These are phyloP conservation scores for Closterium sp. DNA, from an alignment of 139 green algal species.

Conservation along the genomic window DNA sequence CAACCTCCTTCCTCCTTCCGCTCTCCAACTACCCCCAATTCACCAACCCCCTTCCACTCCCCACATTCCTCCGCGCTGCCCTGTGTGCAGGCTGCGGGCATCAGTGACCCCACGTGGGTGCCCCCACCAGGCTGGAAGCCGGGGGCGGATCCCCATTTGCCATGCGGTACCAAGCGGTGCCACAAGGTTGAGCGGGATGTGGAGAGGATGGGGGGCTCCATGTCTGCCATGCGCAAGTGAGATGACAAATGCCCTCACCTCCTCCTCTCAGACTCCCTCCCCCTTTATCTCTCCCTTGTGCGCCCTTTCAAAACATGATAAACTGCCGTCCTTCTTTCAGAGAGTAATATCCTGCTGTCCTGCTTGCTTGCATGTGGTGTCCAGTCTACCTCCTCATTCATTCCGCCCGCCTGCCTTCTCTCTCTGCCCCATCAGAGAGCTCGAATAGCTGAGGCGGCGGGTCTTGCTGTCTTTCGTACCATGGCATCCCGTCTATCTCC, in stretches of 20 bases:
- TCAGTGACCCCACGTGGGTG: slow-evolving; percentile 31
- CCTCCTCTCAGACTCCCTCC: too few relatives aligned
- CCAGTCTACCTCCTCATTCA: not conserved
- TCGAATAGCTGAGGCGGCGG: not conserved
- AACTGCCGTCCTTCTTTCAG: too few relatives aligned
- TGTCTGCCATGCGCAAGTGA: not conserved
- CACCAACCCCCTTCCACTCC: too few relatives aligned
- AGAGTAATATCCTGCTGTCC: too few relatives aligned
- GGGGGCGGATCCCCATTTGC: not conserved
- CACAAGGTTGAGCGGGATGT: not conserved
- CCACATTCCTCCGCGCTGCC: not conserved
- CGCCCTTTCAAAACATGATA: too few relatives aligned
- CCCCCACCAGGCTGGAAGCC: slow-evolving; percentile 20
- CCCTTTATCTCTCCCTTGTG: too few relatives aligned
- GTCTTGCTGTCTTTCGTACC: not conserved
- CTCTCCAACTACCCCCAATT: too few relatives aligned
- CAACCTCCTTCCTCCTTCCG: too few relatives aligned
- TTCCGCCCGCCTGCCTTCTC: too few relatives aligned
- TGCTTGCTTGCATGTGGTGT: not conserved
- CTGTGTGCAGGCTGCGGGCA: slow-evolving; percentile 14
- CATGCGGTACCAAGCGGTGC: not conserved
- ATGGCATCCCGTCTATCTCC: too few relatives aligned
- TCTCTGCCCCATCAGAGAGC: too few relatives aligned
- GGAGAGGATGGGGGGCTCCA: not conserved
- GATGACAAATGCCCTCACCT: not conserved